phyloP scores from a whole-genome alignment of 768 basidiomycete species.

The Gymnopilus junonius region DNA sequence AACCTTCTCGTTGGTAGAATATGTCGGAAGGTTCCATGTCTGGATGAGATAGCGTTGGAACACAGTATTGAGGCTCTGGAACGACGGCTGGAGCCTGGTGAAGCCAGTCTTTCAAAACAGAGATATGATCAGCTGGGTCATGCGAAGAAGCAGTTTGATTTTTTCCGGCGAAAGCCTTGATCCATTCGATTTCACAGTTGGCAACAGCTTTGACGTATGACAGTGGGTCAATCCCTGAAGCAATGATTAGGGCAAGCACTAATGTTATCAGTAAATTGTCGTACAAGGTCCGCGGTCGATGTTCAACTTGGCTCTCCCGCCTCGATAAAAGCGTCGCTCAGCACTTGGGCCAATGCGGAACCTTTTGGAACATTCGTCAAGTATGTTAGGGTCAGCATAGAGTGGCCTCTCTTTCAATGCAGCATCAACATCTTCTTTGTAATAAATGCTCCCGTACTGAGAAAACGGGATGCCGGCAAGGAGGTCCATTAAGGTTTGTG shows the following conservation, averaged over 20 bases:
- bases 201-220: constrained; percentile 8
- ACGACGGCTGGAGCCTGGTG: neutral
- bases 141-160: neutral
- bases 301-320: constrained; percentile 1
- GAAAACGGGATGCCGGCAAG: constrained; percentile 7
- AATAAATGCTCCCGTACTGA: constrained; percentile 14
- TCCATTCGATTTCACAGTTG: constrained; percentile 14
- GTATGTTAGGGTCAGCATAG: neutral
- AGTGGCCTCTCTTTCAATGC: neutral
- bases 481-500: neutral
- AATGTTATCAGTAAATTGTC: neutral
- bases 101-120: constrained; percentile 3
- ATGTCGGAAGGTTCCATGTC: constrained; percentile 5
- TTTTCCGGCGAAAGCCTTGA: neutral
- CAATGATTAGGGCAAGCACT: neutral
- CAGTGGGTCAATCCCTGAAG: constrained; percentile 3
- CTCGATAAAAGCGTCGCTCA: constrained; percentile 10
- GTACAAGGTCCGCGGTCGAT: constrained; percentile 15
- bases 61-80: neutral
- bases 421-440: constrained; percentile 6
- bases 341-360: constrained; percentile 15
- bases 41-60: constrained; percentile 2
- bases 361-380: neutral
- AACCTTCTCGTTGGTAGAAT: neutral
- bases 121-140: neutral